Evolutionary conservation across 371 early-diverging fungal species (phyloP).

Genomic region (Lichtheimia corymbifera): DNA sequence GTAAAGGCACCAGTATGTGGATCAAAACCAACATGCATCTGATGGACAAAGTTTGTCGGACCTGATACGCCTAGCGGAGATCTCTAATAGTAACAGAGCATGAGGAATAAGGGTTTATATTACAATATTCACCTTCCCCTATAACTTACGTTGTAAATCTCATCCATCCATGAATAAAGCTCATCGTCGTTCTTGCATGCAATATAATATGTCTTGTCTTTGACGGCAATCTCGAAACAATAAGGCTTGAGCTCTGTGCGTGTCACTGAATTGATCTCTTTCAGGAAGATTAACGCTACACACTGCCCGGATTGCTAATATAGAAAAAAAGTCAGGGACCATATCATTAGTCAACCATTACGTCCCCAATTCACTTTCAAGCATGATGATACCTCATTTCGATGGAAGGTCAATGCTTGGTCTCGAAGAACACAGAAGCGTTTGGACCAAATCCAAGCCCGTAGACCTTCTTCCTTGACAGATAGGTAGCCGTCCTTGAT

Average conservation of each 20-base stretch:
- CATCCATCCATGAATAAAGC: constrained; percentile 97
- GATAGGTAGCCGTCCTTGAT: constrained; percentile 84
- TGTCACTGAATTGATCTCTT: constrained; percentile 85
- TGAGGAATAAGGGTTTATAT: not conserved
- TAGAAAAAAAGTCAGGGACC: too few relatives aligned
- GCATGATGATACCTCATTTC: constrained; percentile 76
- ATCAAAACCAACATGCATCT: constrained; percentile 97
- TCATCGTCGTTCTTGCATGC: constrained; percentile 95
- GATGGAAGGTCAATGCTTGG: constrained; percentile 90
- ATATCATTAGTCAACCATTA: too few relatives aligned
- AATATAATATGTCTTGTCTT: constrained; percentile 86
- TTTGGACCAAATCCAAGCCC: constrained; percentile 93
- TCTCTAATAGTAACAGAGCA: constrained; percentile 21
- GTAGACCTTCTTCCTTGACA: constrained; percentile 88
- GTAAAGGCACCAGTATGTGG: constrained; percentile 90
- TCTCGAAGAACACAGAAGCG: constrained; percentile 88
- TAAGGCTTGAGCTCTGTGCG: constrained; percentile 87
- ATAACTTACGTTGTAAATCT: constrained; percentile 77
- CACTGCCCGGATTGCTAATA: constrained; percentile 52
- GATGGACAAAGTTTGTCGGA: constrained; percentile 94
- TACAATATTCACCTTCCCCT: not conserved
- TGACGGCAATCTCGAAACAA: constrained; percentile 90
- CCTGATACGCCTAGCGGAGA: constrained; percentile 79
- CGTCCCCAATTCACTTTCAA: too few relatives aligned
- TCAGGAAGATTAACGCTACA: constrained; percentile 84